phyloP scores from a whole-genome alignment of 495 filamentous ascomycete genomes.

The Achaetomiella virescens region DNA sequence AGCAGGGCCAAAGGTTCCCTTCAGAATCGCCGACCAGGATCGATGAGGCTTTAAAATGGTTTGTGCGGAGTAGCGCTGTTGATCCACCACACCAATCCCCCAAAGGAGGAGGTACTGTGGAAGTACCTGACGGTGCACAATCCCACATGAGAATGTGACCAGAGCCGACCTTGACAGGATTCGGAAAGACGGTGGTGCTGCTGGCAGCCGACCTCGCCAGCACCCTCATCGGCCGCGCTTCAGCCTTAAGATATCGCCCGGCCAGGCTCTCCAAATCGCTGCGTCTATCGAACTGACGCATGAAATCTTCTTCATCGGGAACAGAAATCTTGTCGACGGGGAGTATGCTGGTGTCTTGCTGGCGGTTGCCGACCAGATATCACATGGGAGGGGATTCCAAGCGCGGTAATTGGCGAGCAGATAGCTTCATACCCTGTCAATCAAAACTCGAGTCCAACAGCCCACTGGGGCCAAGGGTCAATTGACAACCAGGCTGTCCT shows the following conservation, averaged over 20 bases:
- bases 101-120: slow-evolving; percentile 2
- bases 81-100: slow-evolving; percentile 15
- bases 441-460: slow-evolving; percentile 10
- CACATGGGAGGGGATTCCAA: slow-evolving; percentile 17
- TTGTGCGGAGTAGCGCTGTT: slow-evolving; percentile 9
- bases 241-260: neutral
- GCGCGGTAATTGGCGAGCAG: slow-evolving; percentile 15
- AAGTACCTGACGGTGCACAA: slow-evolving; percentile 6
- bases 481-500: slow-evolving; percentile 10
- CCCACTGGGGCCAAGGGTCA: slow-evolving; percentile 18
- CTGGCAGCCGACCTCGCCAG: too few relatives aligned
- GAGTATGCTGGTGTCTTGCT: neutral
- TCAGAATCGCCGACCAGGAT: slow-evolving; percentile 5
- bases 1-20: neutral
- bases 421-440: neutral
- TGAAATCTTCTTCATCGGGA: neutral
- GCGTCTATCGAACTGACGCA: too few relatives aligned
- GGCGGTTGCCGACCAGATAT: slow-evolving; percentile 11
- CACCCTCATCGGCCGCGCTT: neutral
- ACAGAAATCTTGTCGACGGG: neutral
- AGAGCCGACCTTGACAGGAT: too few relatives aligned
- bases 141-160: neutral
- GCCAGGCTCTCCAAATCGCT: too few relatives aligned
- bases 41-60: slow-evolving; percentile 17
- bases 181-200: too few relatives aligned